These are phyloP conservation scores for Choiromyces venosus DNA, from an alignment of 495 filamentous ascomycete genomes.

Conservation along the genomic window DNA sequence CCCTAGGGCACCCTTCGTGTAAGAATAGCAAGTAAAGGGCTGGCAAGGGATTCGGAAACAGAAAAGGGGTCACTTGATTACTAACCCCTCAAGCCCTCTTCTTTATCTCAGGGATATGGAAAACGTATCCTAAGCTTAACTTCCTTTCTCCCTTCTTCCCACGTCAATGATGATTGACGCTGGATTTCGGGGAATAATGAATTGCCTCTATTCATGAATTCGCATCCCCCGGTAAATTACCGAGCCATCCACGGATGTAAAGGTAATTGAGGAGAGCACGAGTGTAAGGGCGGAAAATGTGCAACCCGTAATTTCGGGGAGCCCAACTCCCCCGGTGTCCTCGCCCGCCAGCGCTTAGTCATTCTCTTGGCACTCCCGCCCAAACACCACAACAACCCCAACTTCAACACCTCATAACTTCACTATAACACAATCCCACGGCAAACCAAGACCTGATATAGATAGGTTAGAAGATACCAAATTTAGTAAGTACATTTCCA, in stretches of 20 bases:
- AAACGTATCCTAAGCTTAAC: not conserved
- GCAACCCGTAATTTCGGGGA: not conserved
- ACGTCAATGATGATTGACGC: not conserved
- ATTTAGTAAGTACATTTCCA: not conserved
- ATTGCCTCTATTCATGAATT: not conserved
- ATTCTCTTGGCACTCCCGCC: not conserved
- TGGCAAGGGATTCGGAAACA: not conserved
- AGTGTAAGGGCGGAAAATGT: not conserved
- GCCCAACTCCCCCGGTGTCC: not conserved
- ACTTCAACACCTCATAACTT: not conserved
- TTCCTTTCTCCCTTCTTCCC: not conserved
- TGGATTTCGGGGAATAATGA: not conserved
- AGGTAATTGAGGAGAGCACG: not conserved
- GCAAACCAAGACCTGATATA: not conserved
- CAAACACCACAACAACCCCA: not conserved
- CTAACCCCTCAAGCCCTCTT: not conserved
- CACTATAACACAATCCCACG: not conserved
- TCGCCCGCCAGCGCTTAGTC: not conserved
- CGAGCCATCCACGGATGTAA: not conserved
- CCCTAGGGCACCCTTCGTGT: too few relatives aligned
- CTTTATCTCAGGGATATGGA: not conserved
- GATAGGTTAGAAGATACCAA: not conserved
- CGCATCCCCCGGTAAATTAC: not conserved
- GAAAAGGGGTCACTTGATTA: not conserved
- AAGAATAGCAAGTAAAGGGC: too few relatives aligned